Evolutionary conservation across 2,329 filamentous ascomycete genomes (phyloP).

Genomic region (Falciphora oryzae): DNA sequence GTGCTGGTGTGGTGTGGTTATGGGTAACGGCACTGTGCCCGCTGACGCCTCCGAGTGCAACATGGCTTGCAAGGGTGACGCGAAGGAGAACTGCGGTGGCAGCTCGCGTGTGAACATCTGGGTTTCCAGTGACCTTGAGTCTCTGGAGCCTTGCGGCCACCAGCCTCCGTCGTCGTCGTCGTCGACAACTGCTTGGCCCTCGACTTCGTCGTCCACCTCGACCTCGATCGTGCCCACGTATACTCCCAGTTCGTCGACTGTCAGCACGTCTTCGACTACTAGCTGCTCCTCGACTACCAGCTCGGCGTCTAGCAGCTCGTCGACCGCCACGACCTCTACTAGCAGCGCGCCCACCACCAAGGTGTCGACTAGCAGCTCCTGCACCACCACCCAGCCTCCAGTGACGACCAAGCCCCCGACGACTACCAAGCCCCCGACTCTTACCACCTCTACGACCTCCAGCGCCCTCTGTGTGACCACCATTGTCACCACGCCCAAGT

Average conservation of each 20-base stretch:
- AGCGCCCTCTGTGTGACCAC: conserved; percentile 43
- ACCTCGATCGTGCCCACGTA: conserved; percentile 12
- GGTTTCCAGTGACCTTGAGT: conserved; percentile 42
- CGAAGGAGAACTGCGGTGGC: conserved; percentile 37
- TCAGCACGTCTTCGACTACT: neutral
- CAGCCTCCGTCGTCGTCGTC: conserved; percentile 20
- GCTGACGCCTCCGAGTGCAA: conserved; percentile 37
- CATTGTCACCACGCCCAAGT: conserved; percentile 30
- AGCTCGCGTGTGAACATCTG: conserved; percentile 36
- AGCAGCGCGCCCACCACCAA: conserved; percentile 12
- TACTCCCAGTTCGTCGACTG: conserved; percentile 12
- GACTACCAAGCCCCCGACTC: conserved; percentile 13
- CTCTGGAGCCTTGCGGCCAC: conserved; percentile 42
- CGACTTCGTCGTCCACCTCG: conserved; percentile 16
- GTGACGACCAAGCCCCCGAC: conserved; percentile 11
- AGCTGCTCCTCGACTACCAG: conserved; percentile 13
- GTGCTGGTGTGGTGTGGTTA: conserved; percentile 47
- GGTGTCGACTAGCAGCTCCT: conserved; percentile 13
- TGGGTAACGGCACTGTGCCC: conserved; percentile 39
- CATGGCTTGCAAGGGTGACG: conserved; percentile 46
- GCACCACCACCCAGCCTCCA: conserved; percentile 12
- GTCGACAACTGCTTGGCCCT: conserved; percentile 11
- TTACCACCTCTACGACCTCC: conserved; percentile 29
- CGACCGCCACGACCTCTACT: conserved; percentile 11
- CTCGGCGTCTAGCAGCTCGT: conserved; percentile 6